Evolutionary conservation across 2,329 filamentous ascomycete genomes (phyloP).

Genomic region (Meredithiella fracta): DNA sequence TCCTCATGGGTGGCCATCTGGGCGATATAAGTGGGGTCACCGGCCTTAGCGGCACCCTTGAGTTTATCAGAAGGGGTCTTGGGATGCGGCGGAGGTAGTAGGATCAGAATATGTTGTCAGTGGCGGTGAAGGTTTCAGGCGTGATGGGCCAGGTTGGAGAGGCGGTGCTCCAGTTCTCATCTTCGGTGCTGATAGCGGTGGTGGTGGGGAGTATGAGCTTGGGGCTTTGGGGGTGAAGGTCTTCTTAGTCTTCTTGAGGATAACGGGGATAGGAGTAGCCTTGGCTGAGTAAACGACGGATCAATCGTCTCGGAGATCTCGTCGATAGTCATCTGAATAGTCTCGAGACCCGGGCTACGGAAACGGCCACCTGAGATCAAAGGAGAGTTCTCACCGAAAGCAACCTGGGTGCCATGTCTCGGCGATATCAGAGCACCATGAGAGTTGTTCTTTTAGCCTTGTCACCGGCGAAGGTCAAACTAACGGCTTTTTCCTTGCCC

Average conservation of each 20-base stretch:
- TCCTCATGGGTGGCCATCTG: constrained; percentile 12
- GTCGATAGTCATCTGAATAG: no score
- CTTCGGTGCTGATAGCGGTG: background rate
- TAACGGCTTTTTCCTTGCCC: no score
- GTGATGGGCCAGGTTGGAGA: constrained; percentile 7
- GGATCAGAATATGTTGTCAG: constrained; percentile 11
- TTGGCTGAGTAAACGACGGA: no score
- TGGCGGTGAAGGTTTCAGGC: constrained; percentile 1
- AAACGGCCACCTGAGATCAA: no score
- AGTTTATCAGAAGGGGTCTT: background rate
- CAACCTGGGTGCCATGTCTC: no score
- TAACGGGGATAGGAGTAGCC: background rate
- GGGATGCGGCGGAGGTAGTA: constrained; percentile 10
- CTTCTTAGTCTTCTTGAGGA: background rate
- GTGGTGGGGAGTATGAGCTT: background rate
- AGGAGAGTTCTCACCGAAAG: no score
- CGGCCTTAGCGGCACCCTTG: constrained; percentile 2
- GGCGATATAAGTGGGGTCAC: background rate
- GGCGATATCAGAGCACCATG: no score
- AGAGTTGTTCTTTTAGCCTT: no score
- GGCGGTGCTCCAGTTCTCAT: constrained; percentile 1
- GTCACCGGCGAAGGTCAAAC: no score
- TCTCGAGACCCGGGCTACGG: no score
- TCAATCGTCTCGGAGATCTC: no score
- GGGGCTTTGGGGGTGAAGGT: background rate